phyloP scores from a whole-genome alignment of 2,329 filamentous ascomycete species.

The Aspergillus hiratsukae region DNA sequence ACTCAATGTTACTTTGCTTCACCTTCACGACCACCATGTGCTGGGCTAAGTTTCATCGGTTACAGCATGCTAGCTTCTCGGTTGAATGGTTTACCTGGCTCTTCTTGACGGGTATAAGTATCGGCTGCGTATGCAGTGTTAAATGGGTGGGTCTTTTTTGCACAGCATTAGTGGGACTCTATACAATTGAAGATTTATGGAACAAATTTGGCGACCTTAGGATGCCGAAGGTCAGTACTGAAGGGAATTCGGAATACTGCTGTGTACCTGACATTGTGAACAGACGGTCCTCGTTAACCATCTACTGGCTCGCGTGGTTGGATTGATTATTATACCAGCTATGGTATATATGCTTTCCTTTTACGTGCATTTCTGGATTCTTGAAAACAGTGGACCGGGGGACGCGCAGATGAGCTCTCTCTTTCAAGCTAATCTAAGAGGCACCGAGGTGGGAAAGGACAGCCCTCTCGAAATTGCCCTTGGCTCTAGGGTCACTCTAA shows the following conservation, averaged over 20 bases:
- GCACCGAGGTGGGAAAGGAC: conserved; percentile 89
- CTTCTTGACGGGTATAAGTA: conserved; percentile 86
- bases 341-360: conserved; percentile 95
- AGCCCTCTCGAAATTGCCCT: conserved; percentile 88
- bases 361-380: conserved; percentile 86
- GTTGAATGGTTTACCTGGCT: conserved; percentile 94
- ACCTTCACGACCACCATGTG: conserved; percentile 97
- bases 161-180: conserved; percentile 88
- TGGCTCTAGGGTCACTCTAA: conserved; percentile 85
- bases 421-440: conserved; percentile 93
- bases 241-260: conserved; percentile 1
- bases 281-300: conserved; percentile 69
- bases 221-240: conserved; percentile 69
- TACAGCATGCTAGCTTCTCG: conserved; percentile 80
- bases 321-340: conserved; percentile 82
- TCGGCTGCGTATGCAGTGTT: conserved; percentile 96
- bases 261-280: conserved; percentile 27
- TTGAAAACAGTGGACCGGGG: conserved; percentile 89
- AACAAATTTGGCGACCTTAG: conserved; percentile 92
- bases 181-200: conserved; percentile 96
- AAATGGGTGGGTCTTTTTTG: conserved; percentile 97
- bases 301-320: conserved; percentile 71
- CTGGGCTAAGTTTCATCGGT: conserved; percentile 93
- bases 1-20: conserved; percentile 97
- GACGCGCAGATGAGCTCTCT: conserved; percentile 99